Conservation (phyloP, 257 asterid species). For the Nicotiana tomentosiformis region DNA sequence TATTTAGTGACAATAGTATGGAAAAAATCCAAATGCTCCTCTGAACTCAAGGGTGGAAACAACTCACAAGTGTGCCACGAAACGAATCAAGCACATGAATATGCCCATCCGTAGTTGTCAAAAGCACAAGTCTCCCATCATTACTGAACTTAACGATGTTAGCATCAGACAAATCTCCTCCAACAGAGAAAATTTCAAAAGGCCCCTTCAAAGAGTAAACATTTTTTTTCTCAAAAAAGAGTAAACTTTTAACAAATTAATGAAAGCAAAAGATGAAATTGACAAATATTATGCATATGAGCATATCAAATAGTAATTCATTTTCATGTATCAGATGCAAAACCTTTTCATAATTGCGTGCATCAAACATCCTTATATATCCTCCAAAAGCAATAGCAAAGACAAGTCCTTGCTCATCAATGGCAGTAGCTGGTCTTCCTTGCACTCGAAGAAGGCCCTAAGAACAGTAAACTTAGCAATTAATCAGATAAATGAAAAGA, state of each 20-base stretch:
- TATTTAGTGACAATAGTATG: neutral
- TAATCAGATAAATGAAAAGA: conserved; percentile 14
- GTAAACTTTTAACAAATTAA: conserved; percentile 20
- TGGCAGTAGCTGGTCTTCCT: conserved; percentile 92
- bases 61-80: conserved; percentile 81
- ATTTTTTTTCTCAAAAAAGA: conserved; percentile 8
- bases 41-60: conserved; percentile 1
- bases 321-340: conserved; percentile 10
- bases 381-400: conserved; percentile 93
- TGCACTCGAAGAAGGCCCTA: conserved; percentile 94
- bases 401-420: conserved; percentile 92
- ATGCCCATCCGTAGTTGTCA: conserved; percentile 81
- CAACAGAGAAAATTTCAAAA: conserved; percentile 76
- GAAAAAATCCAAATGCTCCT: neutral
- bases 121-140: conserved; percentile 90
- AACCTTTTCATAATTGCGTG: conserved; percentile 91
- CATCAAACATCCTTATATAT: conserved; percentile 83
- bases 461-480: conserved; percentile 10
- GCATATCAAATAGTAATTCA: conserved; percentile 13
- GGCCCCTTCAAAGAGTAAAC: conserved; percentile 64
- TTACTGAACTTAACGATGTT: conserved; percentile 83
- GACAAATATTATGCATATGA: neutral
- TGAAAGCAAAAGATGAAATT: conserved; percentile 8
- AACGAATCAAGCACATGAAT: conserved; percentile 90
- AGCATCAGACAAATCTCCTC: conserved; percentile 89